These are phyloP conservation scores for Populus hybrid DNA, from an alignment of 441 rosid genomes.

Conservation along the genomic window DNA sequence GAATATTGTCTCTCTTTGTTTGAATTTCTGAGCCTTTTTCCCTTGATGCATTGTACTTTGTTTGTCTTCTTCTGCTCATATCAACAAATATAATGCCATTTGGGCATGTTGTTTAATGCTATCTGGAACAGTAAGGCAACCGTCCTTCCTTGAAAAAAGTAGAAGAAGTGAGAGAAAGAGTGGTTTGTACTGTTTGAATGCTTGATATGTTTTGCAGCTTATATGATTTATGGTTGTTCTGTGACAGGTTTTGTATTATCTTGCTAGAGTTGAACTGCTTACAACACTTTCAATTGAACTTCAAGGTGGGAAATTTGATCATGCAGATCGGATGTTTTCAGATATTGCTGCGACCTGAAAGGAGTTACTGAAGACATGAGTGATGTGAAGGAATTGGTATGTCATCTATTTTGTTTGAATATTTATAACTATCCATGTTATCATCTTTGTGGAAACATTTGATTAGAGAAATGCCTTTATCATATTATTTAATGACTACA, in stretches of 20 bases:
- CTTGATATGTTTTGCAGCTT: slow-evolving; percentile 13
- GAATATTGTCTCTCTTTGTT: background rate
- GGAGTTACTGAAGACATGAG: no score
- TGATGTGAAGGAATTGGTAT: no score
- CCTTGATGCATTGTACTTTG: background rate
- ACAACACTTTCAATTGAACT: slow-evolving; percentile 95
- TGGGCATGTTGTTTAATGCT: background rate
- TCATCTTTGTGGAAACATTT: background rate
- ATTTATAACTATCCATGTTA: background rate
- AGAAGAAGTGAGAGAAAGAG: no score
- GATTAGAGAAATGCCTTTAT: background rate
- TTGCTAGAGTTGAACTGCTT: slow-evolving; percentile 94
- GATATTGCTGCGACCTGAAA: no score
- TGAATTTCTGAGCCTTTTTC: background rate
- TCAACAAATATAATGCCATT: background rate
- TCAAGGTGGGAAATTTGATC: slow-evolving; percentile 99
- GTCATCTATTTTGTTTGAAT: slow-evolving; percentile 25
- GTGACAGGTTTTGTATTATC: slow-evolving; percentile 90
- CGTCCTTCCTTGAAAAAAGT: no score
- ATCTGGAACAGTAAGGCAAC: background rate
- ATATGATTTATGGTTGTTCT: slow-evolving; percentile 24
- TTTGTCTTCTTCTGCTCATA: background rate
- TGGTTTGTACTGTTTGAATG: background rate
- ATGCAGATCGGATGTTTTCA: no score
- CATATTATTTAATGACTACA: background rate